These are phyloP conservation scores for Candida tunisiensis DNA, from an alignment of 1,139 yeast species.

Conservation along the genomic window DNA sequence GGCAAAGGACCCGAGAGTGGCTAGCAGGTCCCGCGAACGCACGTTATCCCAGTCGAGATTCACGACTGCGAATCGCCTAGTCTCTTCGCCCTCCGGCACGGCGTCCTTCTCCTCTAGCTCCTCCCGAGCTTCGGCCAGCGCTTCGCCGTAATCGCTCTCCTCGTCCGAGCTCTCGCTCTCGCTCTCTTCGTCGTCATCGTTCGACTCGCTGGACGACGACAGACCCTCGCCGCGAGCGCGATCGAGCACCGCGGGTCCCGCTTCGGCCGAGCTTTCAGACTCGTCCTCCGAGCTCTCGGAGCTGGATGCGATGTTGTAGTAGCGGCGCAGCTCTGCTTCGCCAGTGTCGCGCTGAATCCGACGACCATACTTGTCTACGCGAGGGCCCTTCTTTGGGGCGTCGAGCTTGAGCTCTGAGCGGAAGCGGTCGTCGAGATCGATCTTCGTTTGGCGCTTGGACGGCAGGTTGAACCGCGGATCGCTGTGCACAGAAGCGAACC, in stretches of 20 bases:
- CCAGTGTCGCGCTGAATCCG: conserved; percentile 30
- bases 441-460: conserved; percentile 49
- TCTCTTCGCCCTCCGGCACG: conserved; percentile 78
- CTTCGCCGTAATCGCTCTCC: no score
- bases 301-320: conserved; percentile 30
- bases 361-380: conserved; percentile 81
- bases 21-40: conserved; percentile 72
- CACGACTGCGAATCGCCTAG: conserved; percentile 72
- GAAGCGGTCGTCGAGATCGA: conserved; percentile 78
- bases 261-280: conserved; percentile 9
- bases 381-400: conserved; percentile 39
- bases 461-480: conserved; percentile 85
- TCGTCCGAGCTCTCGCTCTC: conserved; percentile 17
- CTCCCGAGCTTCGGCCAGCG: conserved; percentile 12
- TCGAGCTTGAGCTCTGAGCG: conserved; percentile 39
- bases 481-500: conserved; percentile 64
- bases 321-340: conserved; percentile 42
- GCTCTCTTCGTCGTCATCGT: conserved; percentile 19
- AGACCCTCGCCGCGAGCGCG: conserved; percentile 65
- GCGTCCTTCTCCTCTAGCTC: conserved; percentile 28
- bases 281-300: conserved; percentile 12
- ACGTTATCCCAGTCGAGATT: conserved; percentile 97
- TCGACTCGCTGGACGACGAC: conserved; percentile 15
- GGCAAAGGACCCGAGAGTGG: conserved; percentile 75
- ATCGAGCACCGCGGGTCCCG: conserved; percentile 22